Conservation (phyloP, 805 yeast genomes). For the Candida ascalaphidarum region DNA sequence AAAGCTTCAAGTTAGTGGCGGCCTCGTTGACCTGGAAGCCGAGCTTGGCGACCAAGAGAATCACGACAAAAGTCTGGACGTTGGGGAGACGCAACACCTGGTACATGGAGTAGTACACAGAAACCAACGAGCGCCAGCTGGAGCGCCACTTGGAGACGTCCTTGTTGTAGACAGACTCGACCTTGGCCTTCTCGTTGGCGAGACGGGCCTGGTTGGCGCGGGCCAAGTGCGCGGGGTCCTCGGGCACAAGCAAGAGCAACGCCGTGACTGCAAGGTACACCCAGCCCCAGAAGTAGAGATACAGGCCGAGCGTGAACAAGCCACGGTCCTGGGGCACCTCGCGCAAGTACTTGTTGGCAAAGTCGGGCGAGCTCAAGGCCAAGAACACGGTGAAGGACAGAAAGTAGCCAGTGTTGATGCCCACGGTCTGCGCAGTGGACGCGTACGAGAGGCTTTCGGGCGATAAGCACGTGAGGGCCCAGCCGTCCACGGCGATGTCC, state of each 20-base stretch:
- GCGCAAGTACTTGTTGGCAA: conserved; percentile 80
- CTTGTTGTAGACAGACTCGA: conserved; percentile 11
- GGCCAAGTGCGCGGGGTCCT: conserved; percentile 53
- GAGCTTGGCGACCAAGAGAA: conserved; percentile 74
- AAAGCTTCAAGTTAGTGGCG: conserved; percentile 82
- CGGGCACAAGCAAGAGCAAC: conserved; percentile 54
- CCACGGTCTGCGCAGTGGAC: conserved; percentile 95
- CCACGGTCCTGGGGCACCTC: conserved; percentile 53
- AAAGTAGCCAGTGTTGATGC: conserved; percentile 89
- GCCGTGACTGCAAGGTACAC: conserved; percentile 61
- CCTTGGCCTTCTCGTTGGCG: conserved; percentile 17
- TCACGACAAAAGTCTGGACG: conserved; percentile 63
- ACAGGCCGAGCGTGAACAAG: conserved; percentile 61
- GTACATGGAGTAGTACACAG: conserved; percentile 60
- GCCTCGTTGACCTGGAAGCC: conserved; percentile 96
- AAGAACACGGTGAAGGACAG: conserved; percentile 84
- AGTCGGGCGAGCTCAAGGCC: conserved; percentile 86
- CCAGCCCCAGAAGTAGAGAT: conserved; percentile 72
- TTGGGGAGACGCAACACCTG: conserved; percentile 61
- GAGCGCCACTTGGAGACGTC: conserved; percentile 5
- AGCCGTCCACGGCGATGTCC: conserved; percentile 98
- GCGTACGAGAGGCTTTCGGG: conserved; percentile 80
- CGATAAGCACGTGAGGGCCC: conserved; percentile 89
- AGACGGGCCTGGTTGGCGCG: conserved; percentile 19
- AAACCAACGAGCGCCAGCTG: conserved; percentile 24